Base-by-base conservation (phyloP, 2,329 filamentous ascomycete species). In the Atkinsonella texensis region DNA sequence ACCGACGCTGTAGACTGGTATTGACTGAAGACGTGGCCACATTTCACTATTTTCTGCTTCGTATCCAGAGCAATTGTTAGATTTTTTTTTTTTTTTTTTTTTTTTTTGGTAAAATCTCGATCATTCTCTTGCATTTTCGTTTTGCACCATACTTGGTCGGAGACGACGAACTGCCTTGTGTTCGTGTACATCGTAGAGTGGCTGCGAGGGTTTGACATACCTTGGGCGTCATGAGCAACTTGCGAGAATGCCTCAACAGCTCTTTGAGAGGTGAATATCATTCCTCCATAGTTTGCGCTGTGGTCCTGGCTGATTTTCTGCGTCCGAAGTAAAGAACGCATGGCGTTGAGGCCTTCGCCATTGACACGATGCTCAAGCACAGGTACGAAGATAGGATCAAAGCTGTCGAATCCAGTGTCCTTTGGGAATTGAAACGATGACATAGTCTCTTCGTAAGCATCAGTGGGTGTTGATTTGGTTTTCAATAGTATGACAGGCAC, bases 191-290 rank as follows among this genome's bases (percentile, higher is more conserved):
- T 28, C 28, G 5, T 5, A 23, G 7, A 8, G 28, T 28, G 28
- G 7, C 28, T 23, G 20, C 20, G 20, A 23, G 20, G 20, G 6
- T 11, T n/a, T 38, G 18, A 20, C 50, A 31, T 55, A 67, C 67
- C 68, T 62, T 69, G 68, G 23, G 78, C 70, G 33, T 80, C 76
- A 13, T 75, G 68, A 0, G 89, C 74, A 9, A 88, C 68, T 45
- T 76, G 71, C 3, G 79, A 70, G 60, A 93, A 89, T 0, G 84
- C 86, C 63, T 93, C 88, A 2, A 93, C 87, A 1, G 88, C 86
- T 47, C 87, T 77, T 64, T 93, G 88, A 8, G 85, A 90, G 1
- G 87, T 93, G 62, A 93, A 91, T 48, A 93, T 83, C 53, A 91
- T 69, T n/a, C 85, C 87, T 5, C 86, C 85, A 61, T 87, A 91